Percentiles rank a stretch among this genome's conserved stretches.
Conservation (phyloP, 2,329 filamentous ascomycete genomes). For the Alternaria dauci region DNA sequence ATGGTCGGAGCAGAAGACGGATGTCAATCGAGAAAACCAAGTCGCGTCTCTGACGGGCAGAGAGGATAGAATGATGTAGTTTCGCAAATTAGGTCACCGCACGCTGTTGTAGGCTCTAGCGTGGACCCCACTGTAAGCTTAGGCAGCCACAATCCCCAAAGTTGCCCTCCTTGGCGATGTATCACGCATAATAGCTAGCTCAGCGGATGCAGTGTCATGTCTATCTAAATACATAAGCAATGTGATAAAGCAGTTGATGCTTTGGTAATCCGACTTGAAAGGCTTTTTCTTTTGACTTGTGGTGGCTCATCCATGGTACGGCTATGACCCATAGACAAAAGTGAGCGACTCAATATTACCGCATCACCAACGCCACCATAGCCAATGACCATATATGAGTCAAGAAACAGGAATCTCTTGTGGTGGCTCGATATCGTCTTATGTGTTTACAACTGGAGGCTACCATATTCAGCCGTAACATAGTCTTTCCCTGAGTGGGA, state of each 20-base stretch:
- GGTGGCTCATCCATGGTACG: too few relatives aligned
- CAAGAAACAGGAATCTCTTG: background rate
- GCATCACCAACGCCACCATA: too few relatives aligned
- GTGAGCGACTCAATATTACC: too few relatives aligned
- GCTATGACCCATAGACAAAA: too few relatives aligned
- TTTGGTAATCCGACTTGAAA: background rate
- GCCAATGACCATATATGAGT: too few relatives aligned
- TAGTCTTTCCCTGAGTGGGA: background rate
- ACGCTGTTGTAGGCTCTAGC: conserved; percentile 26
- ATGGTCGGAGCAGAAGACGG: background rate
- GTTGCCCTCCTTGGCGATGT: background rate
- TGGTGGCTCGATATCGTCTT: background rate
- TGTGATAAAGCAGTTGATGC: too few relatives aligned
- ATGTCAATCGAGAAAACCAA: background rate
- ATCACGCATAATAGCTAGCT: background rate
- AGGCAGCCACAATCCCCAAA: background rate
- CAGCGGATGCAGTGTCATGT: background rate
- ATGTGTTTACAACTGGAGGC: background rate
- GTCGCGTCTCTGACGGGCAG: background rate
- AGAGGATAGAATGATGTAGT: background rate
- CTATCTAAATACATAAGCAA: background rate
- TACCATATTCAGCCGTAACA: conserved; percentile 4
- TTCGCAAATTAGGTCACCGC: background rate
- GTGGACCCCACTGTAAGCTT: conserved; percentile 27
- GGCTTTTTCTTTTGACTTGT: too few relatives aligned